A percentile compares a stretch with the other conserved stretches of the same genome.
phyloP scores from a whole-genome alignment of 192 early-diverging fungal species.

The Dimargaris xerosporica region DNA sequence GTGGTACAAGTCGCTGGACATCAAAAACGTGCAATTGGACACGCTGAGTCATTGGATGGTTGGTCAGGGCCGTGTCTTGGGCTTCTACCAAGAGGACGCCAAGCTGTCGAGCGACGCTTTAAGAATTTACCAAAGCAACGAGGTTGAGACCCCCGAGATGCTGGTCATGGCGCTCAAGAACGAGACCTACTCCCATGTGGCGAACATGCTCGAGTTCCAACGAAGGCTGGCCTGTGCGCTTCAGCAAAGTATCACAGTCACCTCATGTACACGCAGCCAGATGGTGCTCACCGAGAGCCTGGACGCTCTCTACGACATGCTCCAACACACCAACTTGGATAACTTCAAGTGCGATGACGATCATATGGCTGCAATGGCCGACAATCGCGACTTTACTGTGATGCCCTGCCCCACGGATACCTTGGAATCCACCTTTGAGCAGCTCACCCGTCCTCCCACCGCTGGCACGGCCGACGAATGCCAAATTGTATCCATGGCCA shows the following conservation, averaged over 20 bases:
- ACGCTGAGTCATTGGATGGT: constrained; percentile 47
- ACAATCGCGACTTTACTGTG: constrained; percentile 59
- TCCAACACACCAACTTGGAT: constrained; percentile 35
- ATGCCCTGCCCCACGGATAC: constrained; percentile 29
- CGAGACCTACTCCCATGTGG: constrained; percentile 77
- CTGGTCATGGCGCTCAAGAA: constrained; percentile 69
- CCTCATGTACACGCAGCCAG: constrained; percentile 52
- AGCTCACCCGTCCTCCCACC: constrained; percentile 17
- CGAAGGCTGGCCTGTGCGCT: constrained; percentile 52
- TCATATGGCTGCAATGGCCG: constrained; percentile 20
- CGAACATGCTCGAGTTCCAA: constrained; percentile 75
- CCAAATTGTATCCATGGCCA: background rate
- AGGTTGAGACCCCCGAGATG: constrained; percentile 74
- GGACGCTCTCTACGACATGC: constrained; percentile 32
- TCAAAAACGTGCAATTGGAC: constrained; percentile 88
- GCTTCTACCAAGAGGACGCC: constrained; percentile 26
- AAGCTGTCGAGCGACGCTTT: constrained; percentile 40
- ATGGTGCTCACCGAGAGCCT: constrained; percentile 30
- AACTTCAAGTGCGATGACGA: constrained; percentile 41
- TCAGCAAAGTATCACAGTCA: constrained; percentile 49
- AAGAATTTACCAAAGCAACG: constrained; percentile 60
- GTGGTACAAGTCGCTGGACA: constrained; percentile 55
- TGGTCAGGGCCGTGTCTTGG: constrained; percentile 20
- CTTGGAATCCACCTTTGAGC: constrained; percentile 19
- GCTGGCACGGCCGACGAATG: background rate